Base-by-base conservation (phyloP, 2,329 filamentous ascomycete genomes). In the Thelonectria discophora region DNA sequence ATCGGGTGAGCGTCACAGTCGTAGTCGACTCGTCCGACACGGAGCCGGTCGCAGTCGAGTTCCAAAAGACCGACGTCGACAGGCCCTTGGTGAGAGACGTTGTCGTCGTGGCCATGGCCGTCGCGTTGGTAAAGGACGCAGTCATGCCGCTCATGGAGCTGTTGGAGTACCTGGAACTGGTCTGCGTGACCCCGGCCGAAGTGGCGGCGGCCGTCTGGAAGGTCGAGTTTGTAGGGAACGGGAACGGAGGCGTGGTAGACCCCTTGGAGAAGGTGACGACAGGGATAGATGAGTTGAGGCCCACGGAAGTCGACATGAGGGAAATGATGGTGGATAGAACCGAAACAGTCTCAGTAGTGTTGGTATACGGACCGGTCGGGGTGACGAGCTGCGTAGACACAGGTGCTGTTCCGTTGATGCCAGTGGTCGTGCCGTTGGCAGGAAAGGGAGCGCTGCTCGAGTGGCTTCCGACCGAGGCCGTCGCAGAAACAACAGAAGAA, bases 201-300 rank as follows among this genome's bases (percentile, higher is more conserved):
- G 20, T 47, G 21, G 45, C 45, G 9, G 20, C 45, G n/a, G 45
- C 45, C 2, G 45, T 47, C 45, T 47, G 21, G 10, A 47, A 13
- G 5, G 45, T 60, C 15, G 56, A 59, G 34, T 64, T 65, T 37
- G 21, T 65, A 17, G 66, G 64, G 39, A 68, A 63, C 2, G 66
- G 66, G 5, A 65, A 51, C n/a, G 57, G 61, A 32, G 42, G 24
- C 15, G 49, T 55, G 24, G 61, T 59, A 27, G 63, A 61, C 6
- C 39, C 47, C 13, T 46, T 40, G 7, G 66, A 61, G 30, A 65
- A 47, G 15, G 61, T 66, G 37, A 49, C 66, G 30, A 60, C 43
- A 51, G 13, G n/a, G 12, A 47, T 47, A 3, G 45, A 47, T 2
- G 20, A 12, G 21, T 30, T 47, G 20, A n/a, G 45, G 8, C 21